Evolutionary conservation across 331 rosid genomes (phyloP).

Genomic region (Quercus tomentella): DNA sequence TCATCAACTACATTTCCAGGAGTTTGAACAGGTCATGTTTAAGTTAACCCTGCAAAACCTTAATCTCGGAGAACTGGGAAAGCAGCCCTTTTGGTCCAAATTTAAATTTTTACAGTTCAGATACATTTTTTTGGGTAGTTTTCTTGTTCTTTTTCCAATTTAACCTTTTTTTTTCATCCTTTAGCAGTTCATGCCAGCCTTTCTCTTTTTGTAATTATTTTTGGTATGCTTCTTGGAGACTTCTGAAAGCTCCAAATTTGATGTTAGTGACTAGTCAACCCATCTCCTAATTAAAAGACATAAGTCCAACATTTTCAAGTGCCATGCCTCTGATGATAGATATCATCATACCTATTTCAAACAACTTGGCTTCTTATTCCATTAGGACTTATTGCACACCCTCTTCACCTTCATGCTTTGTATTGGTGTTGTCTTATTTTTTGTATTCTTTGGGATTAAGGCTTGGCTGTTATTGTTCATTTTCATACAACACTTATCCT

Average conservation of each 20-base stretch:
- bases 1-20: neutral
- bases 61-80: neutral
- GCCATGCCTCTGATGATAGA: neutral
- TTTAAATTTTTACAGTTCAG: neutral
- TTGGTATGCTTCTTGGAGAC: neutral
- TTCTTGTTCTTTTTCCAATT: neutral
- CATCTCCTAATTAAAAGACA: neutral
- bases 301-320: neutral
- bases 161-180: neutral
- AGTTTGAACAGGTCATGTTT: neutral
- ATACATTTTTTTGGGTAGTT: neutral
- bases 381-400: neutral
- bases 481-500: neutral
- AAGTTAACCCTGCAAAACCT: neutral
- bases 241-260: neutral
- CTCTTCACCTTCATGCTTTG: neutral
- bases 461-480: neutral
- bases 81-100: neutral
- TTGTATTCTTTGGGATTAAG: neutral
- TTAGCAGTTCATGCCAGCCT: neutral
- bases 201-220: neutral
- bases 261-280: neutral
- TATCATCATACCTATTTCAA: neutral
- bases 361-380: neutral
- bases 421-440: neutral